These are phyloP conservation scores for Entamoeba moshkovskii DNA, from an alignment of 208 protist species.

Conservation along the genomic window DNA sequence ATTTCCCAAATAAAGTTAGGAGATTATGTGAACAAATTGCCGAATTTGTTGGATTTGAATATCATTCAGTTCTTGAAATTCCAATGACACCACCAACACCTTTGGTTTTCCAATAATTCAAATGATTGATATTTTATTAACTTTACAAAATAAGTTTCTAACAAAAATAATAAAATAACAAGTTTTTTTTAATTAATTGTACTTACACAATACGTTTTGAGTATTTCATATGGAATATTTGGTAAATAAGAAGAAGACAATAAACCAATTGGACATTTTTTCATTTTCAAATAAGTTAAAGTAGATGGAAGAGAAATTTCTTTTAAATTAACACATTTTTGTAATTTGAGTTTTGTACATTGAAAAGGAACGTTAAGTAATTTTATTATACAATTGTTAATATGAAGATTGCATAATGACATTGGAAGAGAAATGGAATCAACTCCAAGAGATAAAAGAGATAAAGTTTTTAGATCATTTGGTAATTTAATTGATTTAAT, in stretches of 20 bases:
- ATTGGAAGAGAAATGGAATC: neutral
- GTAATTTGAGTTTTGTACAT: neutral
- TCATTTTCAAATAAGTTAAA: neutral
- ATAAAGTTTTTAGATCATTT: neutral
- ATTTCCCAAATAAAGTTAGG: neutral
- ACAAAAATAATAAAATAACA: too few relatives aligned
- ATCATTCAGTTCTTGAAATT: neutral
- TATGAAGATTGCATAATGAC: neutral
- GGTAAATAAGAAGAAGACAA: neutral
- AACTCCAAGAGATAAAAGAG: neutral
- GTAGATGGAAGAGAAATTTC: neutral
- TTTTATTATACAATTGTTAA: neutral
- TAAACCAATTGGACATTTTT: neutral
- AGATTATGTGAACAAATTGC: conserved; percentile 2
- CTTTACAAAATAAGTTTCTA: too few relatives aligned
- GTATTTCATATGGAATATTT: neutral
- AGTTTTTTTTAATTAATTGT: too few relatives aligned
- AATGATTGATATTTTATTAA: too few relatives aligned
- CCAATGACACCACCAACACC: neutral
- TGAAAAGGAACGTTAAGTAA: neutral
- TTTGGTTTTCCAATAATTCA: neutral
- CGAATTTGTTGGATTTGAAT: neutral
- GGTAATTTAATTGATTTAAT: neutral
- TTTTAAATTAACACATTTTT: neutral
- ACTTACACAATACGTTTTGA: neutral